These are phyloP conservation scores for Zasmidium citrigriseum DNA, from an alignment of 2,329 filamentous ascomycete species.

Conservation along the genomic window DNA sequence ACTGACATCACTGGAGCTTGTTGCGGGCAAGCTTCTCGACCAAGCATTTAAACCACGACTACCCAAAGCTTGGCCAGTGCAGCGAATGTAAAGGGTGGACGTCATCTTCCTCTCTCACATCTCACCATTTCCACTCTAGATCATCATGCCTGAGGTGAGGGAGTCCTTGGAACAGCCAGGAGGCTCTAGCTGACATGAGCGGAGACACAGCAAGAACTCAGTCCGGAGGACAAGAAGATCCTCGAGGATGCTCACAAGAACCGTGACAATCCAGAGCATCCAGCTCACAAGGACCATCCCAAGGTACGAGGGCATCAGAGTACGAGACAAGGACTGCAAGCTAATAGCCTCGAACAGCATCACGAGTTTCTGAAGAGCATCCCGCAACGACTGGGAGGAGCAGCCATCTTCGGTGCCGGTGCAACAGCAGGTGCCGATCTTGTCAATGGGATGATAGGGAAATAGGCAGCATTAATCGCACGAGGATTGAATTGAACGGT, in stretches of 20 bases:
- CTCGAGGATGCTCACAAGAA: not conserved
- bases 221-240: not conserved
- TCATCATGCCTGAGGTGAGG: not conserved
- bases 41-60: not conserved
- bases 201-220: not conserved
- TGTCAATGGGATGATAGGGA: not conserved
- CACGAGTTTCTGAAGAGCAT: not conserved
- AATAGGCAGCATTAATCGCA: not conserved
- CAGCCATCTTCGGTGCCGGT: not conserved
- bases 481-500: not conserved
- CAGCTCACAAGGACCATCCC: not conserved
- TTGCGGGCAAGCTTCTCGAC: not conserved
- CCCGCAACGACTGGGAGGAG: not conserved
- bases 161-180: too few relatives aligned
- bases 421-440: not conserved
- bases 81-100: not conserved
- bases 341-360: not conserved
- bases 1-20: not conserved
- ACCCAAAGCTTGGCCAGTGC: not conserved
- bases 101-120: not conserved
- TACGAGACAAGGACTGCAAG: not conserved
- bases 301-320: not conserved
- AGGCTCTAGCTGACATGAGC: not conserved
- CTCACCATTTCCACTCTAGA: not conserved
- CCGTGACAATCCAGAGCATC: not conserved